Evolutionary conservation across 345 rosid species (phyloP).

Genomic region (Clarkia xantiana): DNA sequence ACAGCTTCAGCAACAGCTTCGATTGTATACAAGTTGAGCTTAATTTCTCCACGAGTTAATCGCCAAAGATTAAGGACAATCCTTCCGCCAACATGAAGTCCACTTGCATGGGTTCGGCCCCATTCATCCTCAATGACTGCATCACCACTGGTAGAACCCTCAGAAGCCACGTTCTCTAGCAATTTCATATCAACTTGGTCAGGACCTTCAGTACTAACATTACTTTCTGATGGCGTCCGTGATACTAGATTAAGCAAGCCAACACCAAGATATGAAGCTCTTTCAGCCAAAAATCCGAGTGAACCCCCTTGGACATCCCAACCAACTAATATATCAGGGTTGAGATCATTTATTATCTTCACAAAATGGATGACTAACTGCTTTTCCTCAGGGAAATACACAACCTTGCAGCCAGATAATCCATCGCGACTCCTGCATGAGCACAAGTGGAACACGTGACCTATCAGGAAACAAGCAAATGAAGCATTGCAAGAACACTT

Average conservation of each 20-base stretch:
- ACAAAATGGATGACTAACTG: constrained; percentile 40
- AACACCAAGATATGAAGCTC: constrained; percentile 86
- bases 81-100: constrained; percentile 94
- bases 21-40: constrained; percentile 62
- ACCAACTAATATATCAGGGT: constrained; percentile 80
- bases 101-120: constrained; percentile 98
- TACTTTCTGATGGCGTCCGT: constrained; percentile 43
- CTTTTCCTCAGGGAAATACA: constrained; percentile 50
- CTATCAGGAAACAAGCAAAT: not conserved
- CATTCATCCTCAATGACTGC: constrained; percentile 76
- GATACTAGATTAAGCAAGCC: constrained; percentile 68
- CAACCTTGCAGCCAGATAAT: constrained; percentile 41
- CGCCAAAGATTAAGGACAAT: constrained; percentile 86
- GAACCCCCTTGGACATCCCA: constrained; percentile 96
- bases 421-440: constrained; percentile 61
- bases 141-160: constrained; percentile 33
- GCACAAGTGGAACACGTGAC: constrained; percentile 3
- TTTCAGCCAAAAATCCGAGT: constrained; percentile 88
- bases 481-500: too few relatives aligned
- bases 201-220: constrained; percentile 12
- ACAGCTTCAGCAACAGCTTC: constrained; percentile 85
- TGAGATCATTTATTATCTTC: constrained; percentile 34
- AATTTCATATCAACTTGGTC: constrained; percentile 24
- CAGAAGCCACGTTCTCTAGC: constrained; percentile 19
- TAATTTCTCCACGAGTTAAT: constrained; percentile 73